Evolutionary conservation across 1,284 basidiomycete genomes (phyloP), one percentile per base, ranked within the genome.

Genomic region (Ganoderma multipileum): DNA sequence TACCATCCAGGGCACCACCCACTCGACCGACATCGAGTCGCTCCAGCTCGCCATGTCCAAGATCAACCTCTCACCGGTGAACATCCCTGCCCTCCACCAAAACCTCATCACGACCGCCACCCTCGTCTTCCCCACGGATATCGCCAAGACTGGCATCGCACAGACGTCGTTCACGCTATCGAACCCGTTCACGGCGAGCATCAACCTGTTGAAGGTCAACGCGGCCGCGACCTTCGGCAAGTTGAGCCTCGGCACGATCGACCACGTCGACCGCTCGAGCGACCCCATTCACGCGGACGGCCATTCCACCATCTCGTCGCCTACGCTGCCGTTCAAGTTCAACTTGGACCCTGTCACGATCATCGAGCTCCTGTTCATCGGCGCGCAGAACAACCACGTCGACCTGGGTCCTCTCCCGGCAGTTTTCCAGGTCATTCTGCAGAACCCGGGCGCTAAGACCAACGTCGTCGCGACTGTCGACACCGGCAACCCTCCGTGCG

Each of bases 181-280:
- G 18, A 95, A 94, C 75, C 92, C 92, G 2, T 94, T 94, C 81
- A 93, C 91, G 0, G 91, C 92, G 14, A 88, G 88, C 73, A 89
- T 94, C 78, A 92, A 91, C 76, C 77, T 94, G 23, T 76, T 91
- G 41, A 78, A 82, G 66, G 81, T 94, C n/a, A 81, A 80, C 12
- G 87, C 91, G 0, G 84, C 79, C 3, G 92, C 87, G 0, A 86
- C 82, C 2, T 89, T 85, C 80, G 83, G 85, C 42, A 82, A 83
- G 62, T 73, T 91, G 44, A 82, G 83, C 0, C 75, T 91, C 16
- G 90, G 90, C 18, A 84, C 78, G 36, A 90, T 94, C 74, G 81
- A 91, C 66, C 81, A 83, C 55, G 72, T 73, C 58, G 72, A 73
- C 55, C 65, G 62, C 23, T 70, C 86, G 84, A 38, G 83, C 84